Conservation (phyloP, 164 flowering plant genomes). For the Chimonanthus salicifolius region DNA sequence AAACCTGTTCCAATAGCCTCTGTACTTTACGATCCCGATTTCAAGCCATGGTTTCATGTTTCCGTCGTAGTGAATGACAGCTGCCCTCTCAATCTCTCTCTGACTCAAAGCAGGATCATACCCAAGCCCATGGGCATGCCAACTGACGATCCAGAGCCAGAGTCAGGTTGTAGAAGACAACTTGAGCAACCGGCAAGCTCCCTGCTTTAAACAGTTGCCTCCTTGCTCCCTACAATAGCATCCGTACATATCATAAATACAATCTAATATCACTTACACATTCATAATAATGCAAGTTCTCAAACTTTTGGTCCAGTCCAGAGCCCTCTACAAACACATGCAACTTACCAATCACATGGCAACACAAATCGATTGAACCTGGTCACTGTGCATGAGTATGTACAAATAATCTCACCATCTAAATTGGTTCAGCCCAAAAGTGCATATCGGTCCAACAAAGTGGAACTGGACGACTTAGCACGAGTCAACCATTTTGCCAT, state of each 20-base stretch:
- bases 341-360: too few species aligned
- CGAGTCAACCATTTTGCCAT: not conserved
- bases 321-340: too few species aligned
- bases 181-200: conserved; percentile 75
- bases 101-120: conserved; percentile 38
- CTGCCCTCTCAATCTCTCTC: conserved; percentile 20
- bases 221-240: conserved; percentile 50
- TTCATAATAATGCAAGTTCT: not conserved
- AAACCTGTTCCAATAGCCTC: conserved; percentile 18
- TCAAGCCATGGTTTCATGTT: conserved; percentile 27
- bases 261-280: not conserved
- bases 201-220: conserved; percentile 63
- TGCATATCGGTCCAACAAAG: too few species aligned
- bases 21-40: conserved; percentile 13
- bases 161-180: conserved; percentile 68
- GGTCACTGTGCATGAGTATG: too few species aligned
- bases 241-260: not conserved
- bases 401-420: too few species aligned
- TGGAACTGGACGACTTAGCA: too few species aligned
- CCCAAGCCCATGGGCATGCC: conserved; percentile 90
- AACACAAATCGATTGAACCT: too few species aligned
- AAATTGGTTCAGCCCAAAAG: too few species aligned
- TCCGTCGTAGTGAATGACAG: conserved; percentile 23
- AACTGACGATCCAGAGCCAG: conserved; percentile 51
- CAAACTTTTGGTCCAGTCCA: not conserved